Conservation (phyloP, 116 monocot genomes). For the Dioscorea cayenensis region DNA sequence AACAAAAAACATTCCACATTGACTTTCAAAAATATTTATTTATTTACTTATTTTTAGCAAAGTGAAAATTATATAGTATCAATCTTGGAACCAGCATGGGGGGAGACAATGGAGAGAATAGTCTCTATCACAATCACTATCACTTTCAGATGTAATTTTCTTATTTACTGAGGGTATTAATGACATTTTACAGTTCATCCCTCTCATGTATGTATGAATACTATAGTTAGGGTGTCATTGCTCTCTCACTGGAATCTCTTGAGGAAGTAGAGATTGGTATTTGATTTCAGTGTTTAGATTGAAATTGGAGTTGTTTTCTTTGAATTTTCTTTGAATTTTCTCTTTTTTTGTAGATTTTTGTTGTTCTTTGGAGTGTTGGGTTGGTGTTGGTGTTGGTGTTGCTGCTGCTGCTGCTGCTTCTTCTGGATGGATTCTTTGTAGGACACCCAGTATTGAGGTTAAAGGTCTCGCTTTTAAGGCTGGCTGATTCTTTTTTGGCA, state of each 20-base stretch:
- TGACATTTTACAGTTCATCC: background rate
- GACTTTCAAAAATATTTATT: background rate
- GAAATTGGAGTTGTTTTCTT: background rate
- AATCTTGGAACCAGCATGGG: background rate
- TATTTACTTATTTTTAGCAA: too few relatives aligned
- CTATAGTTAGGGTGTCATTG: too few relatives aligned
- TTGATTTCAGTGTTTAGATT: too few relatives aligned
- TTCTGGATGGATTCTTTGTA: slow-evolving; percentile 4
- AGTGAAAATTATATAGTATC: background rate
- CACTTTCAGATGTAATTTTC: too few relatives aligned
- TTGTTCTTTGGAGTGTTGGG: background rate
- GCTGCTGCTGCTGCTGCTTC: slow-evolving; percentile 14
- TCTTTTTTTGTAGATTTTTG: background rate
- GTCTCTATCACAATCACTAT: background rate
- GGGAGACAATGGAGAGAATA: background rate
- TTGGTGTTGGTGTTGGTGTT: slow-evolving; percentile 12
- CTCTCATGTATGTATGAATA: too few relatives aligned
- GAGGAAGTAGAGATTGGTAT: too few relatives aligned
- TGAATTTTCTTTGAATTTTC: background rate
- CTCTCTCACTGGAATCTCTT: too few relatives aligned
- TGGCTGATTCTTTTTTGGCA: slow-evolving; percentile 7
- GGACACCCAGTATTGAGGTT: slow-evolving; percentile 13
- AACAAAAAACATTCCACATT: slow-evolving; percentile 1
- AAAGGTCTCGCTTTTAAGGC: slow-evolving; percentile 14
- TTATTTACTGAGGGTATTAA: background rate